A percentile compares a stretch with the other conserved stretches of the same genome.
Evolutionary conservation across 495 filamentous ascomycete species (phyloP).

Genomic region (Penicillium manginii): DNA sequence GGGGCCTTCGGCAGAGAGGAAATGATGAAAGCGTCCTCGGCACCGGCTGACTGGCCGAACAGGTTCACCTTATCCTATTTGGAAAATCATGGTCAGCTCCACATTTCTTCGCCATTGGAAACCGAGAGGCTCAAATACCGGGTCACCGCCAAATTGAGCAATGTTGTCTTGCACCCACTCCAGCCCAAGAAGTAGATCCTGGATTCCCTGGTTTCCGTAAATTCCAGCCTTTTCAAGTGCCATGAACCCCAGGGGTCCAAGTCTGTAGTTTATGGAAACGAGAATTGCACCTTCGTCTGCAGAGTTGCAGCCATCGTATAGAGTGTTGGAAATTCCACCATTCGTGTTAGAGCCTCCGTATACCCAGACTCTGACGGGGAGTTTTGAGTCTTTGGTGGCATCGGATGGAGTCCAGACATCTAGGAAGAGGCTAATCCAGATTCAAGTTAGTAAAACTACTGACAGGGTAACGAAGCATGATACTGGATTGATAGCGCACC

Average conservation of each 20-base stretch:
- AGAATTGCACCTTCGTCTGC: slow-evolving; percentile 39
- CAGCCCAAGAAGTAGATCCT: slow-evolving; percentile 31
- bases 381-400: slow-evolving; percentile 38
- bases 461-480: too few relatives aligned
- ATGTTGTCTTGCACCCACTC: slow-evolving; percentile 39
- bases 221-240: slow-evolving; percentile 30
- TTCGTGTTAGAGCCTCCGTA: slow-evolving; percentile 38
- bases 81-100: neutral
- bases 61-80: slow-evolving; percentile 28
- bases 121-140: slow-evolving; percentile 13
- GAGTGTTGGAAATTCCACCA: slow-evolving; percentile 27
- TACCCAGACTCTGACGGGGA: slow-evolving; percentile 48
- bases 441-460: too few relatives aligned
- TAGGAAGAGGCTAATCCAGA: slow-evolving; percentile 20
- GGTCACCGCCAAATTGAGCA: slow-evolving; percentile 36
- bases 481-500: too few relatives aligned
- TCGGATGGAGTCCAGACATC: slow-evolving; percentile 33
- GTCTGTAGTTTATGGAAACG: slow-evolving; percentile 44
- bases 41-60: slow-evolving; percentile 48
- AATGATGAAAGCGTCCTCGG: slow-evolving; percentile 22
- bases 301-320: slow-evolving; percentile 45
- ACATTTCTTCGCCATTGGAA: too few relatives aligned
- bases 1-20: slow-evolving; percentile 38
- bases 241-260: slow-evolving; percentile 39
- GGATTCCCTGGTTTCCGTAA: slow-evolving; percentile 32